These are phyloP conservation scores for Apiotrichum gracile DNA, from an alignment of 1,284 basidiomycete genomes.

Conservation along the genomic window DNA sequence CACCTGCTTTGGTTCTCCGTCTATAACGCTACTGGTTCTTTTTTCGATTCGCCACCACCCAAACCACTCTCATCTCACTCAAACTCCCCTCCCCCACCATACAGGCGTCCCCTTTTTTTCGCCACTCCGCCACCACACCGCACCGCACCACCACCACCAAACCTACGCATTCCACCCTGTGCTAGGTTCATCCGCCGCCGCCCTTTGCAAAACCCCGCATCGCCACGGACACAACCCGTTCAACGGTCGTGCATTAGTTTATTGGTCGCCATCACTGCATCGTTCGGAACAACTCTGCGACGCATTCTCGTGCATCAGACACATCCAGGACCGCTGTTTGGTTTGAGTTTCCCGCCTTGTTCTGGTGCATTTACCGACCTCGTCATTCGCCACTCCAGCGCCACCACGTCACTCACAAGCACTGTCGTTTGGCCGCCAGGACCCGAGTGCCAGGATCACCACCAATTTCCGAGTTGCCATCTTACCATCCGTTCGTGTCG, in stretches of 20 bases:
- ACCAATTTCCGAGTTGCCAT: neutral
- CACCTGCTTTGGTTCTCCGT: no score
- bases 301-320: neutral
- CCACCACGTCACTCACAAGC: neutral
- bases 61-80: neutral
- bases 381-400: neutral
- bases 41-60: no score
- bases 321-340: neutral
- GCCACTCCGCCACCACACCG: neutral
- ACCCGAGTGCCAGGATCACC: neutral
- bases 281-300: neutral
- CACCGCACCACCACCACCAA: neutral
- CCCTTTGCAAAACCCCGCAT: neutral
- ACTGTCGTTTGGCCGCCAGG: neutral
- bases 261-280: no score
- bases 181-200: neutral
- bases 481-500: no score
- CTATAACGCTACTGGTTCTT: no score
- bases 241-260: no score
- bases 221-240: neutral
- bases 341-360: neutral
- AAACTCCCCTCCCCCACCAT: neutral
- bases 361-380: neutral
- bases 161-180: neutral
- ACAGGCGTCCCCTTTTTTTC: neutral